Evolutionary conservation across 192 early-diverging fungal species (phyloP).

Genomic region (Backusella mclennaniae): DNA sequence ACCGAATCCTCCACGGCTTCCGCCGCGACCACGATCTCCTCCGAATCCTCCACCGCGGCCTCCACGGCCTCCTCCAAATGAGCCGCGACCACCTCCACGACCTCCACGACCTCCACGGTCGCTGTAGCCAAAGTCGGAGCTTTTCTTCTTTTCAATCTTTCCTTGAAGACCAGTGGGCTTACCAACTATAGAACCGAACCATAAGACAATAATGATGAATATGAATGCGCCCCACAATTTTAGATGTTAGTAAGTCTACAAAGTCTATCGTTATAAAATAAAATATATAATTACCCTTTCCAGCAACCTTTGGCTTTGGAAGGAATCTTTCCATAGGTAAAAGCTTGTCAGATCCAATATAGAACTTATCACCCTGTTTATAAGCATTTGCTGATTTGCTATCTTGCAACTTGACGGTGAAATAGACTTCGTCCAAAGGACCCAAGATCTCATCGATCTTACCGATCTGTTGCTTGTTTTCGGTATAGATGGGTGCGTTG

Average conservation of each 20-base stretch:
- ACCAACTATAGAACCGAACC: conserved; percentile 22
- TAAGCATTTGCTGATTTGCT: conserved; percentile 89
- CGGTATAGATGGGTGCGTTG: conserved; percentile 96
- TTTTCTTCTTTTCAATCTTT: conserved; percentile 59
- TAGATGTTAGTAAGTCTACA: not conserved
- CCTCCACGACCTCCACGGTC: conserved; percentile 18
- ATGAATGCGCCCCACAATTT: too few species aligned
- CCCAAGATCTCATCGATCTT: conserved; percentile 99
- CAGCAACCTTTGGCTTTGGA: conserved; percentile 81
- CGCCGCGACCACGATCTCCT: conserved; percentile 9
- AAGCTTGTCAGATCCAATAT: conserved; percentile 89
- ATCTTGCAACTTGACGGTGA: conserved; percentile 94
- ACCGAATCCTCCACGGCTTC: conserved; percentile 47
- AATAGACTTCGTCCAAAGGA: conserved; percentile 95
- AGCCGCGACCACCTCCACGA: conserved; percentile 13
- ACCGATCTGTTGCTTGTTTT: conserved; percentile 97
- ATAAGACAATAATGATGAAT: not conserved
- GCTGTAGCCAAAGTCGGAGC: conserved; percentile 23
- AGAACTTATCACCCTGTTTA: conserved; percentile 88
- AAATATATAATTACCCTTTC: conserved; percentile 50
- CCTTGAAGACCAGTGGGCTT: conserved; percentile 57
- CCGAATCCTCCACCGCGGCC: conserved; percentile 41
- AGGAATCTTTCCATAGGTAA: conserved; percentile 95
- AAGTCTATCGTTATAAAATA: not conserved
- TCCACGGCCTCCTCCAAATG: conserved; percentile 3